Base-by-base conservation (phyloP, 1,139 yeast species). In the Magnusiomyces magnusii region DNA sequence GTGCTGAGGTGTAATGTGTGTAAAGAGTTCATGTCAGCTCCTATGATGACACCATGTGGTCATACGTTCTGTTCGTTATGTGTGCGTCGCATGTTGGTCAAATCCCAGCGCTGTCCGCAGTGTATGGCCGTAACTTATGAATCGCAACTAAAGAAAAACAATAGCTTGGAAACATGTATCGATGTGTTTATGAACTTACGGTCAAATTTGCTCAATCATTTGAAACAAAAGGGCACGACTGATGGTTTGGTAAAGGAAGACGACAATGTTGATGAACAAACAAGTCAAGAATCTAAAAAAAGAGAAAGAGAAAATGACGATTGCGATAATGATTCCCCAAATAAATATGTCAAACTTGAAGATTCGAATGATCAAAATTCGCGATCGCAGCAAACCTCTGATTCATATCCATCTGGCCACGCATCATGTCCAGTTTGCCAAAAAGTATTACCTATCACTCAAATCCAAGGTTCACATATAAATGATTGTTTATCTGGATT, bases 11-110 rank as follows among this genome's bases (percentile, higher is more conserved):
- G 99, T 68, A 91, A 86, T 66, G 87, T 93, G n/a, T 93, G 99
- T 71, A 90, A 92, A 68, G 97, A 91, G 62, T 83, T 86, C 64
- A 76, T 88, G 62, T 78, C 75, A 53, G 92, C 95, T 0, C 98
- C 99, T 1, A 91, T 90, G 58, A 75, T 87, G 52, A 88, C 97
- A 0, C 80, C 86, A 5, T 86, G 88, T 54, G 47, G 51, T 3
- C 98, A 93, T 70, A 86, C 95, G 0, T 93, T 91, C 69, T 93
- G 99, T 71, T 90, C 97, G 0, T 79, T 86, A 25, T 93, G 99
- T 70, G 88, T 93, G 44, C 78, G 97, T 61, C 82, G 87, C 63
- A 83, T 86, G 62, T 73, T 92, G 54, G 76, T 83, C 27, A 74
- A 74, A 51, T 82, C 81, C 44, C 79, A 80, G 47, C 75, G 80